Conservation (phyloP, 2,329 filamentous ascomycete species). For the Thelonectria olida region DNA sequence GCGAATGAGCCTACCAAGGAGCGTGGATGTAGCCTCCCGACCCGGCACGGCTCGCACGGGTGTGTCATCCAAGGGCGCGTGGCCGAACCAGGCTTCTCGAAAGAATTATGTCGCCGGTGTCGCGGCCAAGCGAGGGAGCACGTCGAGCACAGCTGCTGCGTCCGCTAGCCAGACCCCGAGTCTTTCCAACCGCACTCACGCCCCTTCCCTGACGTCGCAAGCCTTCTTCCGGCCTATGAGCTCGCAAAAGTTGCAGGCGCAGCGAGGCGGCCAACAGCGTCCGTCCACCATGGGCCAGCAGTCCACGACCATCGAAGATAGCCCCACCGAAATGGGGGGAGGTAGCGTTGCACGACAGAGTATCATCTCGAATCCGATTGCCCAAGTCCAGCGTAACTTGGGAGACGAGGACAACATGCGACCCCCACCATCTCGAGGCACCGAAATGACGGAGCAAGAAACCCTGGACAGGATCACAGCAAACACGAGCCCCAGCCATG, state of each 20-base stretch:
- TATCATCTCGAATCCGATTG: conserved; percentile 60
- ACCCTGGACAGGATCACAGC: conserved; percentile 75
- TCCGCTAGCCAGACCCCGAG: conserved; percentile 64
- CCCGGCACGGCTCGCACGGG: conserved; percentile 65
- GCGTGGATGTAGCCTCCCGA: conserved; percentile 58
- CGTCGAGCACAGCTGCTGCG: conserved; percentile 56
- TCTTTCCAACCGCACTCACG: conserved; percentile 83
- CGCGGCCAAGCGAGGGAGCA: conserved; percentile 56
- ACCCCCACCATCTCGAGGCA: conserved; percentile 78
- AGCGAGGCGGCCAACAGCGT: conserved; percentile 70
- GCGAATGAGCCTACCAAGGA: conserved; percentile 43
- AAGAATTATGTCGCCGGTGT: conserved; percentile 55
- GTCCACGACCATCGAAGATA: conserved; percentile 48
- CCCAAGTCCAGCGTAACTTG: conserved; percentile 41
- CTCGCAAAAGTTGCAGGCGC: conserved; percentile 91
- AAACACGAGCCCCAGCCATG: conserved; percentile 76
- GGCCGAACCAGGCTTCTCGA: conserved; percentile 66
- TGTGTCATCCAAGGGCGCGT: conserved; percentile 53
- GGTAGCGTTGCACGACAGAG: conserved; percentile 63
- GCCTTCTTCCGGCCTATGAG: conserved; percentile 98
- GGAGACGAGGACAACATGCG: conserved; percentile 60
- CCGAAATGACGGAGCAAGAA: conserved; percentile 81
- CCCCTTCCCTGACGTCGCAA: conserved; percentile 86
- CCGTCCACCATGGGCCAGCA: conserved; percentile 53
- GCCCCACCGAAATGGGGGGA: conserved; percentile 51